Base-by-base conservation (phyloP, 371 early-diverging fungal genomes). In the Circinella minor region DNA sequence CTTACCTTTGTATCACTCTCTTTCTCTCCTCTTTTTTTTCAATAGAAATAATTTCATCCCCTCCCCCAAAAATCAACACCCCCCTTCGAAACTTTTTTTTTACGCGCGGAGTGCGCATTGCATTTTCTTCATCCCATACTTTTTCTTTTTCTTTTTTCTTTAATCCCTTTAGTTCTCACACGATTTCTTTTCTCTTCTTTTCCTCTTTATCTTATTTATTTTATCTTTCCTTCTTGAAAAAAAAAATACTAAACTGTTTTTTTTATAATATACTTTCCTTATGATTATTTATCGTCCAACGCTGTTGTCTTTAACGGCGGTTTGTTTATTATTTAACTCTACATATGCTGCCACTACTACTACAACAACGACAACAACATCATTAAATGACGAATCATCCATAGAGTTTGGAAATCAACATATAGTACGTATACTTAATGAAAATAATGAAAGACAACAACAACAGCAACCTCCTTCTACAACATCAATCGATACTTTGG, bases 401-500 rank as follows among this genome's bases (percentile, higher is more conserved):
- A 34, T 9, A 27, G 4, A 4, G 11, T 18, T 13, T n/a, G 57
- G 36, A n/a, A 20, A 63, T 13, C 63, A 63, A 46, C 60, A 57
- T 34, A n/a, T 54, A 3, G 46, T 67, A 10, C 39, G 48, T 34
- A 34, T 60, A 4, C 17, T 46, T 36, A 20, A 48, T 47, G 54
- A 34, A 18, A 27, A 46, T 4, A 46, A 43, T 6, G 48, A 47
- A 39, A 15, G 9, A 27, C 48, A 51, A n/a, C 51, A 51, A n/a
- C 51, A n/a, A n/a, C 17, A 51, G 6, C 51, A 27, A 6, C 46
- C 61, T 60, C 20, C 55, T 37, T 20, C 62, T 20, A 51, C 63
- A 15, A 60, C 63, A 1, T 62, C 61, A 0, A 61, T 68, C 34
- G 68, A 68, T 38, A 62, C 62, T 14, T 11, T 68, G 8, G 68